Evolutionary conservation across 1,284 basidiomycete species (phyloP), one percentile per base, ranked within the genome.

Genomic region (Trichosporon faecale): DNA sequence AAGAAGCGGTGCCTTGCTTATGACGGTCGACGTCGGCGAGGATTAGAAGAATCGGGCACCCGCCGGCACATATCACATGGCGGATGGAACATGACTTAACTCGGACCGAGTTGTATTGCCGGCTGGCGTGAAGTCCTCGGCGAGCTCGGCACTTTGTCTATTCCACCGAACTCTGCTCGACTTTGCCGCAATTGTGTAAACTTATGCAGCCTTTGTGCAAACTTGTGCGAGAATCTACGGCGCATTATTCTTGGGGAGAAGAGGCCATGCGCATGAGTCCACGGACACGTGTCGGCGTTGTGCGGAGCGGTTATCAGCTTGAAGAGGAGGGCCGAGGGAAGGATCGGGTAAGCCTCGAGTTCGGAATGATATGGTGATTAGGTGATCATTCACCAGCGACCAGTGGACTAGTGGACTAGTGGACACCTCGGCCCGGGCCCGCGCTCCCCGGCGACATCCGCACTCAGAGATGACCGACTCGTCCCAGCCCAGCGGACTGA

Each of bases 331-430:
- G 40, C 40, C 40, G 40, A 44, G 40, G 40, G 40, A 44, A n/a
- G 40, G 40, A 8, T 44, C 40, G 40, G 40, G 40, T 44, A 44
- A n/a, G 18, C 18, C 5, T 8, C 18, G 21, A 14, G 21, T 52
- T 52, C 49, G 49, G 49, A 52, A 52, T 52, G 49, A 52, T 25
- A 52, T 52, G 23, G 49, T 52, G 49, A 52, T 52, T 52, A 52
- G 49, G 49, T 52, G 49, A 52, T 52, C 49, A 52, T 12, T 52
- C 49, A 44, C 40, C 23, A 52, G 21, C 49, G 5, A 12, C 21
- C 21, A 18, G 18, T 46, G 18, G 44, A 25, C 21, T n/a, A n/a
- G n/a, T n/a, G n/a, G n/a, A n/a, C 21, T 46, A 18, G 18, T 46
- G 18, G 44, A 25, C 21, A 5, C 21, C 49, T 52, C 49, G 49